Percentiles rank a stretch among this genome's conserved stretches.
Evolutionary conservation across 768 basidiomycete genomes (phyloP).

Genomic region (Mycena filopes): DNA sequence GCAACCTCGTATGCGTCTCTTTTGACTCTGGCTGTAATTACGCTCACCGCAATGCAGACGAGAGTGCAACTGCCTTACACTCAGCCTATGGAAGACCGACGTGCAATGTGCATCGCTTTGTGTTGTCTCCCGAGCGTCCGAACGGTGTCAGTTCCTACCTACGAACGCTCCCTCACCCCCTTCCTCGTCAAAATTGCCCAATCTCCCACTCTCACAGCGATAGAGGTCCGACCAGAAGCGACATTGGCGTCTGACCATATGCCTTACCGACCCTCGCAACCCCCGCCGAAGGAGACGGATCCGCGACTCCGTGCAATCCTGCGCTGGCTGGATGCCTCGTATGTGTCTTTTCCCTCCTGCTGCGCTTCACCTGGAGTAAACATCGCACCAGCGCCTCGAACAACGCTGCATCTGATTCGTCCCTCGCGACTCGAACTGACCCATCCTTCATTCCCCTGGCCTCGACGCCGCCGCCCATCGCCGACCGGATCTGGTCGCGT

Average conservation of each 20-base stretch:
- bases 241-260: neutral
- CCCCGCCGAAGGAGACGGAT: neutral
- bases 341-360: neutral
- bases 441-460: constrained; percentile 3
- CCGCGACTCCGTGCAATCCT: neutral
- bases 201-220: neutral
- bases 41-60: neutral
- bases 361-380: neutral
- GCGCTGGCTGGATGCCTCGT: neutral
- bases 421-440: neutral
- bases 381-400: neutral
- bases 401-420: neutral
- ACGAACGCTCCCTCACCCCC: neutral
- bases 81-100: neutral
- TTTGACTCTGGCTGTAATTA: neutral
- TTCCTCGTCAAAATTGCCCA: neutral
- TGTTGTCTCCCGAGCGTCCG: neutral
- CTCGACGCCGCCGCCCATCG: neutral
- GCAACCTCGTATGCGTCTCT: neutral
- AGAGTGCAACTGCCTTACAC: neutral
- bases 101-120: neutral
- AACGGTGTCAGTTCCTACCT: neutral
- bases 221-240: neutral
- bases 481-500: constrained; percentile 7
- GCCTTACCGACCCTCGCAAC: neutral